A percentile compares a stretch with the other conserved stretches of the same genome.
Evolutionary conservation across 1,284 basidiomycete species (phyloP).

Genomic region (Microbotryum intermedium): DNA sequence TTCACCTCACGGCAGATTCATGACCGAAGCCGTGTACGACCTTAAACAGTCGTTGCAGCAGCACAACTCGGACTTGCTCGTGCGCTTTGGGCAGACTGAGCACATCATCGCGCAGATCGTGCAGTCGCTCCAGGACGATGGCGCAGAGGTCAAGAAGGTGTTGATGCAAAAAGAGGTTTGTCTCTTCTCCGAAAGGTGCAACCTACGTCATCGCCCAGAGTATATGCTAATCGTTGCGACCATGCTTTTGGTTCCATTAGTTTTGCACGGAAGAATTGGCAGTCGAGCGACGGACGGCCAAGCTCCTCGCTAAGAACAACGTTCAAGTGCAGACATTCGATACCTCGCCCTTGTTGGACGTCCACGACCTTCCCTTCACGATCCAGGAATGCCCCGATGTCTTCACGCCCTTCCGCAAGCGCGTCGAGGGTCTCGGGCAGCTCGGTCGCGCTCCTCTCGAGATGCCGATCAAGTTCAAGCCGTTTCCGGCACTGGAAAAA

Average conservation of each 20-base stretch:
- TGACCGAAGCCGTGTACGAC: slow-evolving; percentile 47
- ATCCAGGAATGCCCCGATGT: slow-evolving; percentile 44
- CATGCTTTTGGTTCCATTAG: slow-evolving; percentile 17
- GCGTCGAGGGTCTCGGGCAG: slow-evolving; percentile 43
- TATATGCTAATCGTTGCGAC: neutral
- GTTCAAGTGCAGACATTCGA: slow-evolving; percentile 35
- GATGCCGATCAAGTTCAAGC: slow-evolving; percentile 34
- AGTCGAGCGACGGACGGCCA: slow-evolving; percentile 22
- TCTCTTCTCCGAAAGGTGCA: neutral
- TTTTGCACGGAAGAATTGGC: slow-evolving; percentile 36
- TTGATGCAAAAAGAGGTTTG: slow-evolving; percentile 44
- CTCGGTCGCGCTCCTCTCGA: slow-evolving; percentile 34
- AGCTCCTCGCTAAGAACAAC: slow-evolving; percentile 25
- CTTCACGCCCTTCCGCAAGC: slow-evolving; percentile 46
- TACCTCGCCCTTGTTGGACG: slow-evolving; percentile 40
- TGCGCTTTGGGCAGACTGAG: slow-evolving; percentile 47
- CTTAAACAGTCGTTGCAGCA: slow-evolving; percentile 41
- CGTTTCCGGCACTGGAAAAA: slow-evolving; percentile 29
- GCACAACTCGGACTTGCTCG: slow-evolving; percentile 45
- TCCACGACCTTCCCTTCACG: slow-evolving; percentile 44
- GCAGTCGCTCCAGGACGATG: slow-evolving; percentile 37
- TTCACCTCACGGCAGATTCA: slow-evolving; percentile 37
- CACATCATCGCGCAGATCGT: slow-evolving; percentile 41
- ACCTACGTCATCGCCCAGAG: neutral
- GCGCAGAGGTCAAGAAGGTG: slow-evolving; percentile 43